A percentile compares a stretch with the other conserved stretches of the same genome.
Conservation (phyloP, 2,329 filamentous ascomycete species). For the Alternaria alternata region DNA sequence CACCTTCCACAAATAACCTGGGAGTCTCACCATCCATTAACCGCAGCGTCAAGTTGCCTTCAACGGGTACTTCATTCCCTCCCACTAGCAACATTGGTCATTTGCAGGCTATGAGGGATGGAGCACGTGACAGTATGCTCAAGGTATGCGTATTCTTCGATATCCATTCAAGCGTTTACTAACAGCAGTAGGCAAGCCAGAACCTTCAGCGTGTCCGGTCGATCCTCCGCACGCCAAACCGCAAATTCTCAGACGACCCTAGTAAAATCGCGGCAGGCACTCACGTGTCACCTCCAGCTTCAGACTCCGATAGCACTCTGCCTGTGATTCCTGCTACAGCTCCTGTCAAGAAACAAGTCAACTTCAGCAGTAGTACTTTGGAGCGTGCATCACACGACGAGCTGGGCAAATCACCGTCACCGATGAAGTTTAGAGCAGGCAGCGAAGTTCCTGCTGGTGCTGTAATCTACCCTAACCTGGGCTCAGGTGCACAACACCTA, state of each 20-base stretch:
- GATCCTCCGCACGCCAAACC: constrained; percentile 67
- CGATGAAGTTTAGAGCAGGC: constrained; percentile 45
- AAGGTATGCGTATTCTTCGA: constrained; percentile 25
- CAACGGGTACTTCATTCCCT: constrained; percentile 60
- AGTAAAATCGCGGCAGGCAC: constrained; percentile 68
- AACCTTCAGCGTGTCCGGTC: constrained; percentile 67
- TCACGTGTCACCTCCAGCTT: constrained; percentile 57
- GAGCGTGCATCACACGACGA: constrained; percentile 46
- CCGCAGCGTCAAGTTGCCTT: constrained; percentile 54
- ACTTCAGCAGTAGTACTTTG: constrained; percentile 78
- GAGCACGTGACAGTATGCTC: constrained; percentile 48
- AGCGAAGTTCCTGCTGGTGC: constrained; percentile 46
- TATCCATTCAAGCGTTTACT: neutral
- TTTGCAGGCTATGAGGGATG: constrained; percentile 45
- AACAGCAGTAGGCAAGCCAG: constrained; percentile 44
- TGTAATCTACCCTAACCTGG: constrained; percentile 42
- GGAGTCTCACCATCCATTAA: constrained; percentile 61
- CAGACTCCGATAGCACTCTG: constrained; percentile 61
- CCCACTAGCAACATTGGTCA: constrained; percentile 37
- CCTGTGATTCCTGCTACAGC: constrained; percentile 68
- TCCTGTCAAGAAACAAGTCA: constrained; percentile 78
- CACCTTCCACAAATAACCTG: constrained; percentile 61
- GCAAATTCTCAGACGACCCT: constrained; percentile 67
- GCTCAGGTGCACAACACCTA: constrained; percentile 49
- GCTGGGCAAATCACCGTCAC: constrained; percentile 45